Conservation (phyloP, 805 yeast species). For the Metschnikowia arizonensis region DNA sequence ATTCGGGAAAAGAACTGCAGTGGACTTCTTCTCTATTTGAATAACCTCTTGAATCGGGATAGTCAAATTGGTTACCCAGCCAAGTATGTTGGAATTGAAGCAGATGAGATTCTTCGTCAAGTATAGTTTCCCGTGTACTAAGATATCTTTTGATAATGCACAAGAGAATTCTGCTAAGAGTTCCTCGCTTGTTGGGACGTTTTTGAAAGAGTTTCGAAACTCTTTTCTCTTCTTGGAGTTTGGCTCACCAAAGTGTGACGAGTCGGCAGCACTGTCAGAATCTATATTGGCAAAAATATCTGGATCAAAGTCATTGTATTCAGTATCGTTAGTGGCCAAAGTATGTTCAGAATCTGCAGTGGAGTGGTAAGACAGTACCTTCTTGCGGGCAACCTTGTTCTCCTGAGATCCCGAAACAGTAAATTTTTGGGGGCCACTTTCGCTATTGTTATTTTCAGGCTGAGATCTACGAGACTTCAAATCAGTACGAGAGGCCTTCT, state of each 20-base stretch:
- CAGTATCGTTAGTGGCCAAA: slow-evolving; percentile 15
- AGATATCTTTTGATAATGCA: slow-evolving; percentile 61
- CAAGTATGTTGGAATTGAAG: slow-evolving; percentile 65
- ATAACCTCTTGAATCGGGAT: slow-evolving; percentile 60
- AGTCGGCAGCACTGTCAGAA: slow-evolving; percentile 10
- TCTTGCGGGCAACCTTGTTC: slow-evolving; percentile 20
- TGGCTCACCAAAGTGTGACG: slow-evolving; percentile 7
- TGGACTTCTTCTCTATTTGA: slow-evolving; percentile 59
- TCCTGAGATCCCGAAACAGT: slow-evolving; percentile 18
- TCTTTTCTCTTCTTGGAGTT: slow-evolving; percentile 49
- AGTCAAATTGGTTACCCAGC: slow-evolving; percentile 57
- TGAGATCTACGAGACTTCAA: slow-evolving; percentile 15
- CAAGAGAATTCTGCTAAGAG: slow-evolving; percentile 62
- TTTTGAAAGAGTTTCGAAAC: slow-evolving; percentile 56
- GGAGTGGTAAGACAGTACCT: slow-evolving; percentile 16
- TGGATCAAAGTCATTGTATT: slow-evolving; percentile 12
- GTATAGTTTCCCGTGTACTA: slow-evolving; percentile 64
- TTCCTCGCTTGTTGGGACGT: slow-evolving; percentile 46
- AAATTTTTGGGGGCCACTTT: slow-evolving; percentile 16
- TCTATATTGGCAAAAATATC: slow-evolving; percentile 16
- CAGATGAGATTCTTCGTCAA: slow-evolving; percentile 52
- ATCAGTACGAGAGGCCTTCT: background rate
- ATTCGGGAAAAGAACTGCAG: slow-evolving; percentile 67
- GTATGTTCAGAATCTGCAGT: slow-evolving; percentile 13
- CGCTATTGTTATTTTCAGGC: slow-evolving; percentile 9